A percentile compares a stretch with the other conserved stretches of the same genome.
phyloP scores from a whole-genome alignment of 1,284 basidiomycete species.

The Somion occarium region DNA sequence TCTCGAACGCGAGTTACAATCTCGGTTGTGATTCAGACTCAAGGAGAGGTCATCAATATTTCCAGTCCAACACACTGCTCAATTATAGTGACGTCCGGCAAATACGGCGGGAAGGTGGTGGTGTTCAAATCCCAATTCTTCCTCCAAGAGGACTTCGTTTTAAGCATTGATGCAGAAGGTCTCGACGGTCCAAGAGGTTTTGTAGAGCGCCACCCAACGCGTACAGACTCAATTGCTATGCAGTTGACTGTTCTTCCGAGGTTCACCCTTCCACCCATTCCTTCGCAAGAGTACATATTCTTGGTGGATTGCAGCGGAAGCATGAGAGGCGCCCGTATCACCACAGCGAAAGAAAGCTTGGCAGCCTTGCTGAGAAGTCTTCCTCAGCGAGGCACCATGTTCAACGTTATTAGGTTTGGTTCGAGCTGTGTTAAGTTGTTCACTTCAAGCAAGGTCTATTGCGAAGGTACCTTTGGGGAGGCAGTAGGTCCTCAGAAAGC shows the following conservation, averaged over 20 bases:
- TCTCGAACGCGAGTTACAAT: conserved; percentile 6
- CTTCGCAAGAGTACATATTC: conserved; percentile 42
- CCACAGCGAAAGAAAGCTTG: conserved; percentile 36
- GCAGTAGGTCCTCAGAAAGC: conserved; percentile 32
- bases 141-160: conserved; percentile 10
- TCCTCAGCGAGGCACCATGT: conserved; percentile 30
- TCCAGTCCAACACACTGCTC: conserved; percentile 11
- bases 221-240: conserved; percentile 36
- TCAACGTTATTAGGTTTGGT: conserved; percentile 53
- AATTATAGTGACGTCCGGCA: background rate
- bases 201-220: conserved; percentile 35
- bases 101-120: background rate
- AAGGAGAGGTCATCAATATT: conserved; percentile 6
- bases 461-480: conserved; percentile 25
- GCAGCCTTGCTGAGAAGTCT: conserved; percentile 35
- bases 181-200: conserved; percentile 52
- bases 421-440: conserved; percentile 29
- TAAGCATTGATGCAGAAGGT: conserved; percentile 16
- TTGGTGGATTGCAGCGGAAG: conserved; percentile 43
- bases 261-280: conserved; percentile 34
- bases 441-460: conserved; percentile 30
- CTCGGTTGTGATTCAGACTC: conserved; percentile 8
- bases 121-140: conserved; percentile 8
- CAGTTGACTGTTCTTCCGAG: conserved; percentile 50
- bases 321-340: conserved; percentile 33